Conservation (phyloP, 306 rosid genomes). For the Cotoneaster glaucophyllus region DNA sequence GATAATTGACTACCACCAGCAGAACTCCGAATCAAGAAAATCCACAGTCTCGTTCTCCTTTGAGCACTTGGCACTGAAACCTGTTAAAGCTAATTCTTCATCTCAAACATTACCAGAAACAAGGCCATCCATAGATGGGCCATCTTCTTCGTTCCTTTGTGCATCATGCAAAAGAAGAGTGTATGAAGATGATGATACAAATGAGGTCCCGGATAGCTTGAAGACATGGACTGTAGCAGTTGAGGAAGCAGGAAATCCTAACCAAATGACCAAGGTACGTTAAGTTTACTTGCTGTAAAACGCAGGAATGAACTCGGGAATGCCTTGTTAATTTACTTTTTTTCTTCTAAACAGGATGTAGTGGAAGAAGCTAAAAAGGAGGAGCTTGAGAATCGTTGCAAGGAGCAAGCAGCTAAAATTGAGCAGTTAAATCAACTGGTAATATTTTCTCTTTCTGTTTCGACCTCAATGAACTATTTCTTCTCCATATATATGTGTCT, state of each 20-base stretch:
- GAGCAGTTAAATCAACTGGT: slow-evolving; percentile 65
- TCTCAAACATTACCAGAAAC: slow-evolving; percentile 34
- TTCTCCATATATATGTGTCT: slow-evolving; percentile 5
- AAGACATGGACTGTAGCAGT: slow-evolving; percentile 32
- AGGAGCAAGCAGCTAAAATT: slow-evolving; percentile 64
- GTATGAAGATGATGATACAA: slow-evolving; percentile 27
- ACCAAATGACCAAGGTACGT: slow-evolving; percentile 15
- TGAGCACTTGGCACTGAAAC: slow-evolving; percentile 53
- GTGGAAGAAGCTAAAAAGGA: slow-evolving; percentile 24
- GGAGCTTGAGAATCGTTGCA: slow-evolving; percentile 62
- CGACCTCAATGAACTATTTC: slow-evolving; percentile 2
- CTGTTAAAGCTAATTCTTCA: slow-evolving; percentile 36
- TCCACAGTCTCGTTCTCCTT: slow-evolving; percentile 81
- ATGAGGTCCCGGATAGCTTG: slow-evolving; percentile 39
- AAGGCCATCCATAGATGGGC: slow-evolving; percentile 26
- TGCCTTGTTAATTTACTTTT: neutral
- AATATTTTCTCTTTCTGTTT: slow-evolving; percentile 15
- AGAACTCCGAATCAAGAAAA: slow-evolving; percentile 57
- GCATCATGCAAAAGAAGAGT: slow-evolving; percentile 54
- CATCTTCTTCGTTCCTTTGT: slow-evolving; percentile 44
- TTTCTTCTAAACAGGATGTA: slow-evolving; percentile 5
- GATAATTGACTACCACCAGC: slow-evolving; percentile 81
- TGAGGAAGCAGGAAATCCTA: slow-evolving; percentile 32
- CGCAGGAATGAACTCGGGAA: neutral
- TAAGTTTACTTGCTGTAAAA: neutral